These are phyloP conservation scores for Linnemannia exigua DNA, from an alignment of 192 early-diverging fungal genomes.

Conservation along the genomic window DNA sequence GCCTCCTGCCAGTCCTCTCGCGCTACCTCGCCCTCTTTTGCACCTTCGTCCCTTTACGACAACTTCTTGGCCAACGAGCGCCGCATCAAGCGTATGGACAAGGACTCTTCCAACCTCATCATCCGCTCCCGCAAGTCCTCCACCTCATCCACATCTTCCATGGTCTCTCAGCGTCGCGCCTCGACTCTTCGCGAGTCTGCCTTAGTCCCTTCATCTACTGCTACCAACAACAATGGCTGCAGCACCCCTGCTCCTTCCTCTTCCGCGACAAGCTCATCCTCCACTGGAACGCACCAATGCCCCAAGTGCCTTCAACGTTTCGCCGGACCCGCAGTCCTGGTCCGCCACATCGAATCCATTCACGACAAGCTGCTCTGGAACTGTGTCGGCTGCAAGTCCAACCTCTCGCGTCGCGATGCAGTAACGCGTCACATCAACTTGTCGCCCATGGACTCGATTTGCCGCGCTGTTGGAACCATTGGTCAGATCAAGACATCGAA, in stretches of 20 bases:
- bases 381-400: slow-evolving; percentile 55
- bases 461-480: slow-evolving; percentile 46
- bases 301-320: slow-evolving; percentile 44
- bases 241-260: background rate
- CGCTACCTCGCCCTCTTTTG: slow-evolving; percentile 28
- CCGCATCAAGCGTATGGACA: slow-evolving; percentile 11
- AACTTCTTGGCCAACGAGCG: slow-evolving; percentile 24
- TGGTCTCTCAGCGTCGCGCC: slow-evolving; percentile 23
- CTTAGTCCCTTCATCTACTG: background rate
- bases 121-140: slow-evolving; percentile 48
- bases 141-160: slow-evolving; percentile 41
- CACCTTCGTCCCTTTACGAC: slow-evolving; percentile 10
- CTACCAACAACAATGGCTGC: background rate
- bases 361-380: slow-evolving; percentile 56
- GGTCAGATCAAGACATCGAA: slow-evolving; percentile 53
- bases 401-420: slow-evolving; percentile 47
- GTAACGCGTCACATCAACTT: slow-evolving; percentile 54
- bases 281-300: slow-evolving; percentile 39
- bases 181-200: slow-evolving; percentile 23
- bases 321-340: slow-evolving; percentile 46
- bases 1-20: slow-evolving; percentile 42
- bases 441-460: slow-evolving; percentile 54
- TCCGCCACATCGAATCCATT: slow-evolving; percentile 53
- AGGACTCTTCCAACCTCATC: slow-evolving; percentile 18
- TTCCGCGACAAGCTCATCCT: background rate